Base-by-base conservation (phyloP, 306 rosid species). In the Oemleria cerasiformis region DNA sequence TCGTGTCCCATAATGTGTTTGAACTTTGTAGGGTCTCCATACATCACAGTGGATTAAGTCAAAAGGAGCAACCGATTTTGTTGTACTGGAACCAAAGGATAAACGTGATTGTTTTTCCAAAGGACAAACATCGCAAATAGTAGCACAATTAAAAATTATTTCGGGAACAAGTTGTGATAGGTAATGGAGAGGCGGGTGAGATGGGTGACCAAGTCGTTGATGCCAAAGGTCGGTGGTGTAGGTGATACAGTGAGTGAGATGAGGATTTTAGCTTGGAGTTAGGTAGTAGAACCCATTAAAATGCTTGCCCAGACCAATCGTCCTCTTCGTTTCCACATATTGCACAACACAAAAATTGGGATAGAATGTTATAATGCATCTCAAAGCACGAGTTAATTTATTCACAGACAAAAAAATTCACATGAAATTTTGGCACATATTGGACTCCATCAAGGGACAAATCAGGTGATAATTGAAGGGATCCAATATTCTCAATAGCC, bases 241-340 rank as follows among this genome's bases (percentile, higher is more conserved):
- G n/a, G 5, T 11, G 12, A 65, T 13, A 53, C 53, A 2, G 34
- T 74, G 39, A n/a, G 25, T 50, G 5, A 70, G 19, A 25, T 20
- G 44, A 8, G 65, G 65, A 23, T 66, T 74, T 45, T 57, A 59
- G 38, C 16, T 8, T 25, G 12, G 34, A 14, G 23, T 21, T 0
- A 64, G 36, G 15, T 64, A 64, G 8, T 64, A 64, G 0, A 70
- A 19, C n/a, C 55, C 55, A 34, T 70, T 57, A 70, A 9, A 25
- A 17, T 70, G 39, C 43, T 70, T 70, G 42, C 72, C 57, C 49
- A 65, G 40, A 13, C 73, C 44, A 65, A 74, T 74, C 59, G 8
- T 57, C 55, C 49, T 74, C 58, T 55, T 74, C 34, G 20, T 65
- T 15, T 4, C 56, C 49, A 54, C 13, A 30, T 54, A 19, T 11